Evolutionary conservation across 495 filamentous ascomycete species (phyloP), one percentile per base, ranked within the genome.

Genomic region (Penicillium fimorum): DNA sequence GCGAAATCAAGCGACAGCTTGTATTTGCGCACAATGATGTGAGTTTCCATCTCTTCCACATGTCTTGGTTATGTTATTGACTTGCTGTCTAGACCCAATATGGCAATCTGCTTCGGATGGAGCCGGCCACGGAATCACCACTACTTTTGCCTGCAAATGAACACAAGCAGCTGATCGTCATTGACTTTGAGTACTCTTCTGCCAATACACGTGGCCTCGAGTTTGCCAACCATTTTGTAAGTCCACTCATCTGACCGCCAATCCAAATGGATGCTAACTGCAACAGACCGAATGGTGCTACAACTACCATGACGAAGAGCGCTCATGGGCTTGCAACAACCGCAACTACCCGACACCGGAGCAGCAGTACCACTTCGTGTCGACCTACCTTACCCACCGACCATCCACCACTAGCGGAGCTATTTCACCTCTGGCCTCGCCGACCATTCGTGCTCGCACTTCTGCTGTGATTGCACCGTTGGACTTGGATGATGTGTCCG

Each of bases 11-110:
- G 58, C 80, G 86, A 20, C 78, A 83, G 57, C 80, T 99, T 9
- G 87, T 97, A 7, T 99, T 99, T 78, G 90, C 91, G 25, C 94
- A 99, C 71, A 97, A 97, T 69, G 94, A 99, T 82, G 92, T 95
- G 71, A 72, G 89, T 78, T 42, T 30, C 22, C 18, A 37, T 20
- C 49, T 55, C 8, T 9, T 53, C 50, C 15, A 7, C 5, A 4
- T 30, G 6, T 18, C 27, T n/a, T 27, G 7, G 13, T 33, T 38
- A 18, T 24, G 0, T 51, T 50, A 27, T 51, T 72, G 35, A 69
- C 62, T 56, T 18, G 46, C 42, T 38, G 9, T 49, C 20, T 54
- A 96, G 89, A 96, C 94, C 24, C 94, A 99, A 86, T 97, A 97
- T 67, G 94, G 94, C 51, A 99, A 99, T 65, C 90, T 99, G 47